Conservation (phyloP, 2,329 filamentous ascomycete species). For the Scopulariopsis brevicaulis region DNA sequence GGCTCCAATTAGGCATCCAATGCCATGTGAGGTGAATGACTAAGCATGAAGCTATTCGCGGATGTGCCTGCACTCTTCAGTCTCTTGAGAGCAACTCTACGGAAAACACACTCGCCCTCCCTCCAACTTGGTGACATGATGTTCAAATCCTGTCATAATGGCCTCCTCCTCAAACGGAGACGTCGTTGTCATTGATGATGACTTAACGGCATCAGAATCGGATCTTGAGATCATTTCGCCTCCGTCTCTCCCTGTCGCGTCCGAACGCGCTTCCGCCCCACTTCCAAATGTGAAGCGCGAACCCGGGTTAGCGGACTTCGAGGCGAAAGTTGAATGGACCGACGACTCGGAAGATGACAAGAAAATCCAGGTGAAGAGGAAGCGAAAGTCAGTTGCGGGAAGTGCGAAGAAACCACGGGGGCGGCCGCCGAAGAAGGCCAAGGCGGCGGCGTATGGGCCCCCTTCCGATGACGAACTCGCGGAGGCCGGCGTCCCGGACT, state of each 20-base stretch:
- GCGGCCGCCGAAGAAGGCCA: constrained; percentile 11
- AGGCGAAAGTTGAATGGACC: constrained; percentile 38
- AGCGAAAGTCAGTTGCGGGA: constrained; percentile 9
- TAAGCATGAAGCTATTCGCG: background rate
- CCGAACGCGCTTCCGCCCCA: background rate
- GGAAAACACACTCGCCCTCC: background rate
- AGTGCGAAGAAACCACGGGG: background rate
- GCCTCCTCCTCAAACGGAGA: background rate
- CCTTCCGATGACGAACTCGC: constrained; percentile 31
- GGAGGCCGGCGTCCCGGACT: constrained; percentile 56
- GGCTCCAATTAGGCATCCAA: no score
- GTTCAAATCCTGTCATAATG: background rate
- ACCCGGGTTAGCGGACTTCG: constrained; percentile 9
- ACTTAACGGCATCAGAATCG: constrained; percentile 2
- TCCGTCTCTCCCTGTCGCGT: background rate
- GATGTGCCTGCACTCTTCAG: background rate
- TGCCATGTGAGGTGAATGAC: background rate
- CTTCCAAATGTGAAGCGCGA: background rate
- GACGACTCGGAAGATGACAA: constrained; percentile 46
- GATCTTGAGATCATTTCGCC: background rate
- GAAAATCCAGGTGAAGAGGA: constrained; percentile 42
- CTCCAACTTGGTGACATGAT: background rate
- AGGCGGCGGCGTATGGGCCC: constrained; percentile 13
- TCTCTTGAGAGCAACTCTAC: background rate
- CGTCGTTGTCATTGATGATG: background rate